Evolutionary conservation across 2,329 filamentous ascomycete species (phyloP), one percentile per base, ranked within the genome.

Genomic region (Microdochium paspali): DNA sequence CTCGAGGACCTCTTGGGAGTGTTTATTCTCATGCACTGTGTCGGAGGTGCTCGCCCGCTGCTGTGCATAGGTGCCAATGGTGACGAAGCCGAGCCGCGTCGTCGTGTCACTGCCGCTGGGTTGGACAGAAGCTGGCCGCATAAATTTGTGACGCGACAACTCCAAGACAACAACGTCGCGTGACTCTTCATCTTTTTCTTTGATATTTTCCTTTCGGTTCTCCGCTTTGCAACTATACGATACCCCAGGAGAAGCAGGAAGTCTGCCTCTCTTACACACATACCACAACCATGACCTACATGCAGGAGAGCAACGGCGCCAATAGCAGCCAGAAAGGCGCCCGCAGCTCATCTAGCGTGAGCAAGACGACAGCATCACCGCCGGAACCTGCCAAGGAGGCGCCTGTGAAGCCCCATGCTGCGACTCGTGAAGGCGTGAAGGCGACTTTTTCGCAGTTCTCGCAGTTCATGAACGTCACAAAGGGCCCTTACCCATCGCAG

Each of bases 401-500:
- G 18, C 52, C 53, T 20, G 51, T 52, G 1, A 31, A 46, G 7
- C 46, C 47, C 4, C 57, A 53, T 3, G 61, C 58, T 45, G 54
- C 63, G 10, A 57, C 63, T 45, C 59, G 59, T 10, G 50, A 62
- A 39, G 66, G 66, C 4, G 57, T 69, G 28, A 54, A 54, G 3
- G 55, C 59, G 12, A 59, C 64, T 3, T 64, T 70, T 44, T 49
- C 55, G 24, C 58, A 61, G 40, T 61, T 66, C 47, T 58, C 55
- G 3, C 65, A 68, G 42, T 50, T 68, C 18, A 56, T 68, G 31
- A 56, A 66, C 47, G 74, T 79, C 4, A 79, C 80, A 1, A 71
- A 70, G 49, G 68, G 78, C n/a, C 82, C 84, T 10, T 64, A 85
- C 26, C 82, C 84, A 0, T 79, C 70, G 2, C 73, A 84, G 55